Base-by-base conservation (phyloP, 495 filamentous ascomycete species). In the Penicillium cosmopolitanum region DNA sequence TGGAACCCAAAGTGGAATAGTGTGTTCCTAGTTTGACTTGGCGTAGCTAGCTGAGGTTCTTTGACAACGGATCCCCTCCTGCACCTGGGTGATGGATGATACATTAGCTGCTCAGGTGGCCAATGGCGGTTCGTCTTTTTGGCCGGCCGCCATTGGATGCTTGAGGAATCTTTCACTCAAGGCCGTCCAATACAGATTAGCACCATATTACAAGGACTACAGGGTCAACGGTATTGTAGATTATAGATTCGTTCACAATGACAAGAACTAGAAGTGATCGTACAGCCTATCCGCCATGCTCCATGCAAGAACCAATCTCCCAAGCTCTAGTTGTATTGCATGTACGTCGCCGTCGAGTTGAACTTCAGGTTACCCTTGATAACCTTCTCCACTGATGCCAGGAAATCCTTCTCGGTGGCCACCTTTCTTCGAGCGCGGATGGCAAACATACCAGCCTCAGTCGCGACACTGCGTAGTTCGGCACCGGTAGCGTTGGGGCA, bases 291-390 rank as follows among this genome's bases (percentile, higher is more conserved):
- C 57, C 64, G 57, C 57, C 54, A 64, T 56, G 51, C 66, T 48
- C 53, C 56, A 60, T 66, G 63, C 58, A 53, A 62, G 53, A 63
- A 63, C 48, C 59, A 65, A 61, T 51, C 47, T 28, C n/a, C 57
- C 53, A 51, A 51, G 47, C 31, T 58, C 53, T 72, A 98, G 77
- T 98, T 98, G 84, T 98, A 98, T 76, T 98, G 95, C 87, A 96
- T 96, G 80, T 98, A 98, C 55, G 92, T 93, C 23, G 96, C 95
- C 54, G 95, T 98, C 56, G 92, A 96, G 84, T 97, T 98, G 83
- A 98, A 98, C 84, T 98, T 98, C 73, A 97, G 80, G 75, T 97
- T 97, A 59, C 92, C 93, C 86, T 97, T 97, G 78, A 98, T 98
- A 55, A 98, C 95, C 86, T 98, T 98, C 80, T 98, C 95, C 58